A percentile compares a stretch with the other conserved stretches of the same genome.
Conservation (phyloP, 805 yeast genomes). For the Candida cerambycidarum region DNA sequence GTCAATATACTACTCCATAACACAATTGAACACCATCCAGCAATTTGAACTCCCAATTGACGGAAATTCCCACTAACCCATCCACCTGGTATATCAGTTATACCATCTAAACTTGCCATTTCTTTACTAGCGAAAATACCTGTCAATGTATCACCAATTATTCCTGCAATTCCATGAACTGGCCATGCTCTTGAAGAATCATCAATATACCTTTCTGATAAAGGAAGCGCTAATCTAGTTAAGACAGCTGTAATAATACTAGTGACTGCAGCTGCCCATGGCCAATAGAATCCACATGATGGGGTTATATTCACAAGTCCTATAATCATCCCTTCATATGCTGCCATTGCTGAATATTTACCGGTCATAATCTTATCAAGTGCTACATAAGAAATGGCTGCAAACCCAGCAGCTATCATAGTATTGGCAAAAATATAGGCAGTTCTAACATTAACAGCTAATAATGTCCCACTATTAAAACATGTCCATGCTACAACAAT, state of each 20-base stretch:
- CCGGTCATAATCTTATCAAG: slow-evolving; percentile 43
- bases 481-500: slow-evolving; percentile 53
- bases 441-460: slow-evolving; percentile 41
- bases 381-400: slow-evolving; percentile 44
- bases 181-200: slow-evolving; percentile 47
- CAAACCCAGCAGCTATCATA: slow-evolving; percentile 50
- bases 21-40: slow-evolving; percentile 40
- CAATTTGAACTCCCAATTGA: slow-evolving; percentile 48
- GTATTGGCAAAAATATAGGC: slow-evolving; percentile 51
- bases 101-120: slow-evolving; percentile 45
- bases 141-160: slow-evolving; percentile 40
- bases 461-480: slow-evolving; percentile 47
- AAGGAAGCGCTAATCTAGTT: slow-evolving; percentile 34
- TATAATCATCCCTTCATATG: slow-evolving; percentile 47
- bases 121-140: slow-evolving; percentile 48
- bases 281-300: slow-evolving; percentile 46
- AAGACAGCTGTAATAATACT: slow-evolving; percentile 37
- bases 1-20: slow-evolving; percentile 49
- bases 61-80: slow-evolving; percentile 47
- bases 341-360: slow-evolving; percentile 41
- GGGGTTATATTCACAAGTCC: slow-evolving; percentile 50
- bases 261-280: slow-evolving; percentile 47
- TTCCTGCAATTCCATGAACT: slow-evolving; percentile 51
- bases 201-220: slow-evolving; percentile 43
- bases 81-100: slow-evolving; percentile 44